phyloP scores from a whole-genome alignment of 768 basidiomycete genomes.

The Gautieria morchelliformis region DNA sequence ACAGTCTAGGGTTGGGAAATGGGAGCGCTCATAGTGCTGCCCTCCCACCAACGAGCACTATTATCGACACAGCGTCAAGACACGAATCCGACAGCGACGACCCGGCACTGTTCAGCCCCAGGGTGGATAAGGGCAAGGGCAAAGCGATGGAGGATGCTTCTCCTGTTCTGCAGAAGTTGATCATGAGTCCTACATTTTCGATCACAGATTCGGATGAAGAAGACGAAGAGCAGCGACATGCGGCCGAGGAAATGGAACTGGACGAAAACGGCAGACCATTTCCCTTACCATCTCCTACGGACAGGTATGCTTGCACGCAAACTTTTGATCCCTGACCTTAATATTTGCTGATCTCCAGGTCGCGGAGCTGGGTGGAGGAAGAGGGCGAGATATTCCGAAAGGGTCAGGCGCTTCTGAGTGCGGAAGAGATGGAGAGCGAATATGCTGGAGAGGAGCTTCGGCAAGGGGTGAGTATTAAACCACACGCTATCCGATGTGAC shows the following conservation, averaged over 20 bases:
- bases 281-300: slow-evolving; percentile 25
- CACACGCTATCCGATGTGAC: not conserved
- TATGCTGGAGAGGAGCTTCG: slow-evolving; percentile 84
- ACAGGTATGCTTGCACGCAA: slow-evolving; percentile 33
- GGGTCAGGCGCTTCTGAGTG: slow-evolving; percentile 67
- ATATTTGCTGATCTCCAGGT: slow-evolving; percentile 35
- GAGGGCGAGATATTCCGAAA: slow-evolving; percentile 97
- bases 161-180: slow-evolving; percentile 45
- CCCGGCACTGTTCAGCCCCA: slow-evolving; percentile 41
- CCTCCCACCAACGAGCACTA: not conserved
- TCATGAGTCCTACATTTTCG: slow-evolving; percentile 52
- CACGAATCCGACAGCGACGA: slow-evolving; percentile 20
- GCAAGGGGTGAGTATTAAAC: slow-evolving; percentile 27
- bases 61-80: not conserved
- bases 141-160: slow-evolving; percentile 47
- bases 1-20: slow-evolving; percentile 13
- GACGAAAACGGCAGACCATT: slow-evolving; percentile 7
- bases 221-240: slow-evolving; percentile 26
- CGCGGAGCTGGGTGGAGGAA: slow-evolving; percentile 78
- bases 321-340: not conserved
- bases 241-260: slow-evolving; percentile 27
- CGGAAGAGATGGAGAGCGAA: slow-evolving; percentile 84
- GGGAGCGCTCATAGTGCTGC: slow-evolving; percentile 17
- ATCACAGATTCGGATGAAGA: slow-evolving; percentile 31
- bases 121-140: slow-evolving; percentile 71